Evolutionary conservation across 768 basidiomycete species (phyloP).

Genomic region (Pilatotrama ljubarskyi): DNA sequence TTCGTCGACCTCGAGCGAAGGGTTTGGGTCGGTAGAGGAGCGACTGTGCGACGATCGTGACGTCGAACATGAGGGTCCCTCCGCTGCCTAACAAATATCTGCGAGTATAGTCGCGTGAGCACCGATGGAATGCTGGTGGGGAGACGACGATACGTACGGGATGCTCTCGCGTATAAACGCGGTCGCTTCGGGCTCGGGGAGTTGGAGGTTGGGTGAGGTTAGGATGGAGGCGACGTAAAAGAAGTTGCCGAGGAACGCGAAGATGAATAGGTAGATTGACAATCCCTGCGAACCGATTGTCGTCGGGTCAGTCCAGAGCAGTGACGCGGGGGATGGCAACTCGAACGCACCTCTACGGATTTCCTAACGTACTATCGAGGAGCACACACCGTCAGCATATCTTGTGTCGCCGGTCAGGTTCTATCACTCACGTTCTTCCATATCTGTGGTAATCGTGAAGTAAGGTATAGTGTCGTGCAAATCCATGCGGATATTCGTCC

Average conservation of each 20-base stretch:
- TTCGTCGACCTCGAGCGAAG: constrained; percentile 24
- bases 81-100: constrained; percentile 88
- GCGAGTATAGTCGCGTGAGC: not conserved
- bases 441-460: constrained; percentile 93
- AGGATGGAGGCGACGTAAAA: constrained; percentile 93
- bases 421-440: constrained; percentile 99
- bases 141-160: constrained; percentile 59
- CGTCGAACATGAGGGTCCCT: constrained; percentile 91
- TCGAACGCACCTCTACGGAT: constrained; percentile 75
- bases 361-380: constrained; percentile 72
- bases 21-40: constrained; percentile 61
- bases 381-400: not conserved
- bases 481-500: constrained; percentile 94
- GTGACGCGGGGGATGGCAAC: not conserved
- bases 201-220: constrained; percentile 62
- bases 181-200: constrained; percentile 59
- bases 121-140: not conserved
- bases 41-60: constrained; percentile 87
- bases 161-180: constrained; percentile 78
- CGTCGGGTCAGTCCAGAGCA: not conserved
- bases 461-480: constrained; percentile 91
- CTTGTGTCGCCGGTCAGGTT: not conserved
- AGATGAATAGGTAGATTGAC: constrained; percentile 90
- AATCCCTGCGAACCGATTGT: constrained; percentile 58
- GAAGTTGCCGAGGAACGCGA: constrained; percentile 90